phyloP scores from a whole-genome alignment of 2,329 filamentous ascomycete species.

The Zymoseptoria crescenta region DNA sequence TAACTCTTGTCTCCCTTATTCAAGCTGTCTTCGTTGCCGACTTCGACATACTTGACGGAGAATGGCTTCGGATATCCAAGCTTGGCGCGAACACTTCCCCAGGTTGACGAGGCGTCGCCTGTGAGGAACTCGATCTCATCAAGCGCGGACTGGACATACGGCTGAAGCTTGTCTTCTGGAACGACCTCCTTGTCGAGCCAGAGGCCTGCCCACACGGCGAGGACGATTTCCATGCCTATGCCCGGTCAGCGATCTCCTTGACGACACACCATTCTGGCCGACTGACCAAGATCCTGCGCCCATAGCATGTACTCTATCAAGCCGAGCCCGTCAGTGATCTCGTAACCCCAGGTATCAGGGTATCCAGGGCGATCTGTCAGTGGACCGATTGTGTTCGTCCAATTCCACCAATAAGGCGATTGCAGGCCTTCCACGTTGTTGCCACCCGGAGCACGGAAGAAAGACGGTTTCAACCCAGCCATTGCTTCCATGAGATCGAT shows the following conservation, averaged over 20 bases:
- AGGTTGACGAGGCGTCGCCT: conserved; percentile 46
- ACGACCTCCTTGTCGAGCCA: conserved; percentile 45
- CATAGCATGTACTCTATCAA: conserved; percentile 55
- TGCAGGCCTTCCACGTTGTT: conserved; percentile 43
- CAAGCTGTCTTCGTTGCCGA: conserved; percentile 62
- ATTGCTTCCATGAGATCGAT: conserved; percentile 41
- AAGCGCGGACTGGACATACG: conserved; percentile 49
- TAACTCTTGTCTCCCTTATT: conserved; percentile 36
- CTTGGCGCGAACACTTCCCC: conserved; percentile 50
- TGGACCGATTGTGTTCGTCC: conserved; percentile 48
- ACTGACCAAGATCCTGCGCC: conserved; percentile 42
- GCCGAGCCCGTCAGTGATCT: conserved; percentile 56
- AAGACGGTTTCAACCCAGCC: conserved; percentile 28
- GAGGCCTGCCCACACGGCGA: conserved; percentile 53
- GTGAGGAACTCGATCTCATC: conserved; percentile 57
- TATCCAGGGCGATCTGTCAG: conserved; percentile 48
- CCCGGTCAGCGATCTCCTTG: background rate
- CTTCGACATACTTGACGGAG: conserved; percentile 53
- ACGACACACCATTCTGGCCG: background rate
- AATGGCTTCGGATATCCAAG: conserved; percentile 57
- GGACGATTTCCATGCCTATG: conserved; percentile 43
- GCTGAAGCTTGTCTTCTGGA: conserved; percentile 40
- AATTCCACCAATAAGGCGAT: conserved; percentile 35
- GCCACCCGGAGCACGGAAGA: conserved; percentile 59
- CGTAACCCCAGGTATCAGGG: conserved; percentile 50